Evolutionary conservation across 2,329 filamentous ascomycete species (phyloP), one percentile per base, ranked within the genome.

Genomic region (Epichloe brachyelytri): DNA sequence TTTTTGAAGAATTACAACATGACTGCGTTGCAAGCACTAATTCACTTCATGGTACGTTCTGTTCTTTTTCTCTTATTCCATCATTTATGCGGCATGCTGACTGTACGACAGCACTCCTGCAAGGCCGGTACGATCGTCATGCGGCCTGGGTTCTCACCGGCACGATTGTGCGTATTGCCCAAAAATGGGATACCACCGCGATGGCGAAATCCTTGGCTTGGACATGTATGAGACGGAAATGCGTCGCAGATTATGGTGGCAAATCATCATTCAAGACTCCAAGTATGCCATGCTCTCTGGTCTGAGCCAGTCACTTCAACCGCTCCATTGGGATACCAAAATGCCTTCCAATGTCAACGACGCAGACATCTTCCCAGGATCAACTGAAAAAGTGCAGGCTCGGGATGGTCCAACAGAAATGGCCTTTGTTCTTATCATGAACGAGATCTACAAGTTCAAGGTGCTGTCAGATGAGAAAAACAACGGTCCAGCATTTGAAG

Each of bases 181-280:
- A 83, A 60, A 82, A 59, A 81, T 85, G 72, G 82, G 82, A 0
- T 71, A 85, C 46, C 80, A 85, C 54, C 73, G 78, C 12, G 81
- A 85, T 53, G 80, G 79, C 37, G 73, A 76, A 53, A 63, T 66
- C 17, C 67, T 81, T 5, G 75, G 74, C 2, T 67, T 84, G 2
- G 69, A 75, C 0, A 78, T 80, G 0, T 83, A 83, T 57, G 80
- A 85, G 58, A 77, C 76, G 2, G 80, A 86, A 60, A 84, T 85
- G 71, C 74, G 81, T n/a, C 70, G 82, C 43, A 71, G 82, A 6
- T 69, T 85, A 19, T 86, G 82, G 82, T 83, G 79, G 80, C 75
- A 79, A 59, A 74, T 84, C 26, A 70, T 80, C 46, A 67, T 82
- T 51, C 68, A 79, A 49, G 79, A 83, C 54, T 69, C 73, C 43